These are phyloP conservation scores for Floccularia luteovirens DNA, from an alignment of 768 basidiomycete species.

Conservation along the genomic window DNA sequence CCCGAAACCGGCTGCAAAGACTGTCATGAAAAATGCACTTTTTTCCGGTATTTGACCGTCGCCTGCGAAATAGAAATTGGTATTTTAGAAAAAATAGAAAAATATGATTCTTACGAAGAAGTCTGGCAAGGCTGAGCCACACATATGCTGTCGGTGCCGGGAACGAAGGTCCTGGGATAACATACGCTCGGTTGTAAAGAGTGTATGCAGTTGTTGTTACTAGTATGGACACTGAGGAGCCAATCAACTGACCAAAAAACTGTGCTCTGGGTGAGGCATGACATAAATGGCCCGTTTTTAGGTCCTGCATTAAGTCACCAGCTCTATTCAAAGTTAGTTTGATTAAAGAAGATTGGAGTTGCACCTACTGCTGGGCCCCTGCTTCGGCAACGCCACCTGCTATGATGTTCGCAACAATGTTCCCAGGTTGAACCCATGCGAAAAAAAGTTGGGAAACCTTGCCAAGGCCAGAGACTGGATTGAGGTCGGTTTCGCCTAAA, in stretches of 20 bases:
- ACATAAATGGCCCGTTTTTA: constrained; percentile 94
- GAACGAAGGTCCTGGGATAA: constrained; percentile 90
- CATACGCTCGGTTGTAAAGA: constrained; percentile 82
- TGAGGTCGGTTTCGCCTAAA: constrained; percentile 91
- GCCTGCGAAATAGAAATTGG: constrained; percentile 33
- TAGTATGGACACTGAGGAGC: constrained; percentile 80
- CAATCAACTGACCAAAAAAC: constrained; percentile 91
- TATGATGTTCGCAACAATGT: constrained; percentile 96
- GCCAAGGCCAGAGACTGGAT: constrained; percentile 87
- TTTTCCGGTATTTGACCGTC: constrained; percentile 79
- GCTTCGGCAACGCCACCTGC: constrained; percentile 96
- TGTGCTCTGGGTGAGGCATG: constrained; percentile 89
- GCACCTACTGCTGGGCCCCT: constrained; percentile 78
- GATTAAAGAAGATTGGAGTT: neutral
- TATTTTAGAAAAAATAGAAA: constrained; percentile 6
- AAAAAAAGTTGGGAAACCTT: constrained; percentile 94
- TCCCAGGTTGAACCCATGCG: constrained; percentile 89
- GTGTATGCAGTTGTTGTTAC: constrained; percentile 85
- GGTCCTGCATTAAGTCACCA: constrained; percentile 97
- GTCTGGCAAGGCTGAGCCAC: constrained; percentile 74
- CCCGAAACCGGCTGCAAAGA: constrained; percentile 68
- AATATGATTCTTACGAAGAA: constrained; percentile 50
- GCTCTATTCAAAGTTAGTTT: constrained; percentile 44
- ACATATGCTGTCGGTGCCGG: constrained; percentile 94
- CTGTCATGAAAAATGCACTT: constrained; percentile 69